phyloP scores from a whole-genome alignment of 2,329 filamentous ascomycete genomes.

The Botrytis medusae region DNA sequence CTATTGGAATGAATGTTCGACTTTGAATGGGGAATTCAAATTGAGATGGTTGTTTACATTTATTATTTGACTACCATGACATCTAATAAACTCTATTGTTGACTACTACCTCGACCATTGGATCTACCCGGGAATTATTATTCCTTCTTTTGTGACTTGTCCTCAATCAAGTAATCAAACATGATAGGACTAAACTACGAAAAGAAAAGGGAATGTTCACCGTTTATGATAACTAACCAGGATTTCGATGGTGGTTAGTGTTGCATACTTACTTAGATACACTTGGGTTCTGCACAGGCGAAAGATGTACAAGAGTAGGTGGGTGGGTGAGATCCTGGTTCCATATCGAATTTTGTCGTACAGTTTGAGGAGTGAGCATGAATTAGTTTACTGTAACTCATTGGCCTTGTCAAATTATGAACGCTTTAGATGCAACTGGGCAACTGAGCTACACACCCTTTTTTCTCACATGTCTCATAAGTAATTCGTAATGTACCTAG shows the following conservation, averaged over 20 bases:
- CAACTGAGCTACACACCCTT: background rate
- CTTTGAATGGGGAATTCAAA: background rate
- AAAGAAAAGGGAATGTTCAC: conserved; percentile 16
- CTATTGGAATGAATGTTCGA: background rate
- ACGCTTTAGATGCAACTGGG: background rate
- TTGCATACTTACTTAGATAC: background rate
- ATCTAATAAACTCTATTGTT: background rate
- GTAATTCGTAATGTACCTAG: conserved; percentile 9
- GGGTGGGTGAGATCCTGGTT: background rate
- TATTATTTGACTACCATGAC: background rate
- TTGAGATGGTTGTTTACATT: background rate
- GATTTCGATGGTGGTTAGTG: conserved; percentile 9
- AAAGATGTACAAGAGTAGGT: conserved; percentile 4
- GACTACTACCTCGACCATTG: background rate
- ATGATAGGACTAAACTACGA: background rate
- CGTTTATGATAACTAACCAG: conserved; percentile 11
- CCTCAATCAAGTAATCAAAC: background rate
- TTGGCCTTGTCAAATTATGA: background rate
- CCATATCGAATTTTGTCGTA: conserved; percentile 10
- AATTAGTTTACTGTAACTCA: background rate
- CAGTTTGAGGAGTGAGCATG: conserved; percentile 13
- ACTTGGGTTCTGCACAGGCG: conserved; percentile 13
- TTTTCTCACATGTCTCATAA: background rate
- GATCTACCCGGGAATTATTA: background rate
- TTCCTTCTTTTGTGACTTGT: background rate